Base-by-base conservation (phyloP, 495 filamentous ascomycete genomes). In the Jackrogersella multiformis region DNA sequence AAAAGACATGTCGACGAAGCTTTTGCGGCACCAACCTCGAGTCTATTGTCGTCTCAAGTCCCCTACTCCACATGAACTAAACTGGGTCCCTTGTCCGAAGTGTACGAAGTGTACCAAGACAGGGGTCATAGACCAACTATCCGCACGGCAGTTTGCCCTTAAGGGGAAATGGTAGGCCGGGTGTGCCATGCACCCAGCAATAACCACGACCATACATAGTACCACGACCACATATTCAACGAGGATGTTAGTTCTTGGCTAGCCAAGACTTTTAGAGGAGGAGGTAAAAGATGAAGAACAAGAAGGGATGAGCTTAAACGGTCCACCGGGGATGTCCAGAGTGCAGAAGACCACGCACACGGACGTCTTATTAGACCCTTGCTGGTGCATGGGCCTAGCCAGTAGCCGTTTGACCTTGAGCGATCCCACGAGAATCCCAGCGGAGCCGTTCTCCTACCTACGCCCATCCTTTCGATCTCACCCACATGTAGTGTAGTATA, bases 11-110 rank as follows among this genome's bases (percentile, higher is more conserved):
- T 57, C 71, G 73, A 73, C 66, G 68, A 76, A 71, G 71, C 59
- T 71, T 41, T 64, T 73, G 70, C 64, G 71, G 73, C 77, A 71
- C 69, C 69, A 69, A 68, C 64, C 73, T 71, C 74, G 73, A 74
- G 75, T 76, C 72, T 74, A 74, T 69, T 68, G 73, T 79, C 78
- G 80, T 82, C 80, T 82, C 80, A 82, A 80, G 75, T 77, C 59
- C 55, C 68, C 62, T 64, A 60, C 68, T 66, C 67, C 68, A 61
- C 66, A 69, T 61, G 39, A 66, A 70, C 64, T 71, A 70, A 70
- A 56, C 73, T 48, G 65, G 69, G 62, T 16, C 63, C 69, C 73
- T 69, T 71, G 73, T 64, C 63, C 62, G 58, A 74, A 74, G 62
- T 61, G 68, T 70, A 72, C 62, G 58, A 74, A 74, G 62, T 61